Evolutionary conservation across 495 filamentous ascomycete species (phyloP).

Genomic region (Trichocladium uniseriatum): DNA sequence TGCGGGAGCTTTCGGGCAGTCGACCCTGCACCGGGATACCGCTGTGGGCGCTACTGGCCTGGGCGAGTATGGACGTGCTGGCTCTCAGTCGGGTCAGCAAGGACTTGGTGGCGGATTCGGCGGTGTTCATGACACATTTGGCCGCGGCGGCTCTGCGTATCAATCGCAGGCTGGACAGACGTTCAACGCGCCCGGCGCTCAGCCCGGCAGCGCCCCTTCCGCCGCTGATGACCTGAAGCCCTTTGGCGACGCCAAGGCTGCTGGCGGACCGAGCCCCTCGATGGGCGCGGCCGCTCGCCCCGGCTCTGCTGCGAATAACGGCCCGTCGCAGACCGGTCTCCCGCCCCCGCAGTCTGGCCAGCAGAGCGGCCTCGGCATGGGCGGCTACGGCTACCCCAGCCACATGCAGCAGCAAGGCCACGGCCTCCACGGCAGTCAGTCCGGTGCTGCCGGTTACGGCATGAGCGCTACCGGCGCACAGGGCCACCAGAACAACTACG

Average conservation of each 20-base stretch:
- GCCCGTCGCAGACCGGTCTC: conserved; percentile 54
- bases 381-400: conserved; percentile 62
- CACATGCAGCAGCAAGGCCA: conserved; percentile 52
- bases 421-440: conserved; percentile 52
- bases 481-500: conserved; percentile 53
- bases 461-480: conserved; percentile 56
- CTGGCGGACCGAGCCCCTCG: conserved; percentile 73
- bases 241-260: conserved; percentile 57
- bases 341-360: conserved; percentile 67
- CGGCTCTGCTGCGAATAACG: conserved; percentile 72
- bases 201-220: conserved; percentile 33
- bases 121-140: conserved; percentile 70
- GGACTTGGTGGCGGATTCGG: conserved; percentile 59
- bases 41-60: conserved; percentile 44
- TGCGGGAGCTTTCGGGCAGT: conserved; percentile 63
- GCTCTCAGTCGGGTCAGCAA: conserved; percentile 62
- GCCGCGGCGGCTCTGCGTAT: conserved; percentile 51
- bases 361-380: conserved; percentile 40
- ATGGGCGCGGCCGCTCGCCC: conserved; percentile 72
- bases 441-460: conserved; percentile 59
- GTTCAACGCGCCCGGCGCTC: conserved; percentile 55
- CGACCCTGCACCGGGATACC: conserved; percentile 57
- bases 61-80: conserved; percentile 67
- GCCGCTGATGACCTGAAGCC: conserved; percentile 67
- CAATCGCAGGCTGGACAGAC: conserved; percentile 57